These are phyloP conservation scores for Colletotrichum plurivorum DNA, from an alignment of 2,329 filamentous ascomycete genomes.

Conservation along the genomic window DNA sequence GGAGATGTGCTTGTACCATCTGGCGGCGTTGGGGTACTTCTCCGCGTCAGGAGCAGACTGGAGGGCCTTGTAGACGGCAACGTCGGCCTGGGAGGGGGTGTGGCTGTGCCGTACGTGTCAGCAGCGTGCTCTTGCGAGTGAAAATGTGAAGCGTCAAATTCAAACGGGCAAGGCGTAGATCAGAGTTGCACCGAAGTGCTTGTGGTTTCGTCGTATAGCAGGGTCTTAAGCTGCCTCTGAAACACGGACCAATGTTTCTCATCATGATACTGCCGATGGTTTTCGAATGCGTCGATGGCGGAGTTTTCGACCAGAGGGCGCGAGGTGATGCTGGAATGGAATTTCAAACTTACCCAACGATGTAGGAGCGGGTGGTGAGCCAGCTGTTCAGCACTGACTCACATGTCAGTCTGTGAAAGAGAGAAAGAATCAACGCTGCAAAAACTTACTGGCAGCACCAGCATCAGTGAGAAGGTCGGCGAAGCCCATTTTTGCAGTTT, in stretches of 20 bases:
- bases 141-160: conserved; percentile 10
- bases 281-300: conserved; percentile 8
- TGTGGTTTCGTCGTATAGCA: conserved; percentile 83
- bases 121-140: conserved; percentile 12
- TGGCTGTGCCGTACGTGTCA: conserved; percentile 54
- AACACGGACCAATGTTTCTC: conserved; percentile 96
- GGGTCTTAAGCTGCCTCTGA: conserved; percentile 94
- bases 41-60: conserved; percentile 79
- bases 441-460: conserved; percentile 65
- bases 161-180: conserved; percentile 49
- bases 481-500: conserved; percentile 74
- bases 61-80: conserved; percentile 93
- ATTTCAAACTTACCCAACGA: conserved; percentile 78
- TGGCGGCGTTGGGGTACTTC: conserved; percentile 94
- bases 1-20: conserved; percentile 99
- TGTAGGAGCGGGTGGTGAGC: conserved; percentile 83
- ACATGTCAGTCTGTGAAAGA: conserved; percentile 45
- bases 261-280: conserved; percentile 68
- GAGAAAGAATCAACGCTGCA: conserved; percentile 42
- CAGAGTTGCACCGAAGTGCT: conserved; percentile 82
- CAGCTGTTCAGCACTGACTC: conserved; percentile 78
- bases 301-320: neutral
- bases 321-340: conserved; percentile 3
- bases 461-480: conserved; percentile 76
- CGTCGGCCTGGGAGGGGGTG: conserved; percentile 92